A percentile compares a stretch with the other conserved stretches of the same genome.
phyloP scores from a whole-genome alignment of 2,329 filamentous ascomycete genomes.

The Colletotrichum neosansevieriae region DNA sequence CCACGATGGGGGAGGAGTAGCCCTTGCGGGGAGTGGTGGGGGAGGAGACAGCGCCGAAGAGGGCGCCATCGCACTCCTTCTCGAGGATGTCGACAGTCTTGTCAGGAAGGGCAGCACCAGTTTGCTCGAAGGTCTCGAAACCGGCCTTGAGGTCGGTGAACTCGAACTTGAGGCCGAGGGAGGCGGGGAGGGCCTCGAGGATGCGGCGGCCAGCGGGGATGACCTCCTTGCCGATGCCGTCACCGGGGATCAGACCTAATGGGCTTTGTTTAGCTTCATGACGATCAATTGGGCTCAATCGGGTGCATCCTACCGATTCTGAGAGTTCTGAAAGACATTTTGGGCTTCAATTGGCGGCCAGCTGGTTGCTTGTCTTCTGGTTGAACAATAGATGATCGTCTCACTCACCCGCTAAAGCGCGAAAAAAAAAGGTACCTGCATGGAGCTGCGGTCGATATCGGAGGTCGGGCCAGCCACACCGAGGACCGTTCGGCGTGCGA shows the following conservation, averaged over 20 bases:
- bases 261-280: background rate
- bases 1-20: conserved; percentile 97
- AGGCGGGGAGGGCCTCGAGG: conserved; percentile 92
- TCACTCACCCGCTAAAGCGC: conserved; percentile 4
- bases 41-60: conserved; percentile 96
- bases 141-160: conserved; percentile 95
- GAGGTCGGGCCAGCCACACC: conserved; percentile 38
- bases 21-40: conserved; percentile 90
- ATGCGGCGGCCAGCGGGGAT: conserved; percentile 93
- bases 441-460: conserved; percentile 39
- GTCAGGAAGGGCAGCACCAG: conserved; percentile 88
- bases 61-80: conserved; percentile 92
- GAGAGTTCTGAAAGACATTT: conserved; percentile 57
- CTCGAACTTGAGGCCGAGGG: conserved; percentile 91
- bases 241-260: conserved; percentile 89
- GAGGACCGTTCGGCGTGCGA: conserved; percentile 37
- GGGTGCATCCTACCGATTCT: conserved; percentile 52
- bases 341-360: conserved; percentile 41
- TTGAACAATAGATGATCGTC: conserved; percentile 5
- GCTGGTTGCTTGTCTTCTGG: conserved; percentile 5
- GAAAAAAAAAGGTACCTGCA: conserved; percentile 32
- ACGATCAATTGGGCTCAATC: background rate
- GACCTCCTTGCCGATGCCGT: conserved; percentile 98
- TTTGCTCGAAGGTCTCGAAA: conserved; percentile 92
- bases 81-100: conserved; percentile 90